These are phyloP conservation scores for Syzygium aqueum DNA, from an alignment of 345 rosid genomes.

Conservation along the genomic window DNA sequence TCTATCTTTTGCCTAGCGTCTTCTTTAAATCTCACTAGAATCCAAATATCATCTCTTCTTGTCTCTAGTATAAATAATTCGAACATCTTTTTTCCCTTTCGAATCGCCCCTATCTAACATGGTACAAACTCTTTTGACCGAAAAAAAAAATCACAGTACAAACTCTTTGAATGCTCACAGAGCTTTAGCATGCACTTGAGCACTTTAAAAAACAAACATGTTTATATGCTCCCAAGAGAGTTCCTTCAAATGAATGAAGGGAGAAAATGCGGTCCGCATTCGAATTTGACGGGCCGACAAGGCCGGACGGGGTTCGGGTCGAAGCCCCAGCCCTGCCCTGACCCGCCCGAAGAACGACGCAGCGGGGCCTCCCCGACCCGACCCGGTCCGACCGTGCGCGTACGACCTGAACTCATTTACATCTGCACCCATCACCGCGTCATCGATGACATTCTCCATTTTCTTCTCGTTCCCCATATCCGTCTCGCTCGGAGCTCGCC, in stretches of 20 bases:
- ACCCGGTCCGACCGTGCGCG: neutral
- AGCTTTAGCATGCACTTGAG: fast-evolving
- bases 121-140: neutral
- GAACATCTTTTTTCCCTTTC: neutral
- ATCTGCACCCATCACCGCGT: neutral
- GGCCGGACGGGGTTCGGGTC: neutral
- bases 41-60: neutral
- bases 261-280: neutral
- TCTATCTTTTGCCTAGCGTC: neutral
- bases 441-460: neutral
- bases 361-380: neutral
- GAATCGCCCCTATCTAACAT: neutral
- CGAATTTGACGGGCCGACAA: neutral
- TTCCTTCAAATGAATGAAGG: neutral
- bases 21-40: neutral
- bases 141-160: neutral
- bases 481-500: neutral
- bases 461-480: neutral
- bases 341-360: neutral
- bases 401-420: neutral
- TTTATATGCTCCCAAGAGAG: neutral
- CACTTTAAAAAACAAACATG: neutral
- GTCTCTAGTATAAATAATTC: neutral
- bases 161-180: neutral
- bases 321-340: neutral